Conservation (phyloP, 768 basidiomycete species). For the Flagelloscypha sp. region DNA sequence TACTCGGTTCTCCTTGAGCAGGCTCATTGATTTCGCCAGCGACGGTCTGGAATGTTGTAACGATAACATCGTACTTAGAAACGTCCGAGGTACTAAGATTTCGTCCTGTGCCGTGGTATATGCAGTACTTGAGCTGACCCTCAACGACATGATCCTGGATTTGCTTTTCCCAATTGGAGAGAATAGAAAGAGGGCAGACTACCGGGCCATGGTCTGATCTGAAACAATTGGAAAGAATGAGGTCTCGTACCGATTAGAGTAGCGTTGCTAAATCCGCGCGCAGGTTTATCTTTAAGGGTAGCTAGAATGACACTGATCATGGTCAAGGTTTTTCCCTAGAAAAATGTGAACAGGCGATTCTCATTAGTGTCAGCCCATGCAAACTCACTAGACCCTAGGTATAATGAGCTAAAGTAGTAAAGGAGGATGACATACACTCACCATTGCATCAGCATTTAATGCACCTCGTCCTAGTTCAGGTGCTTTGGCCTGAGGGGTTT, state of each 20-base stretch:
- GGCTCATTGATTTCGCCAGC: constrained; percentile 42
- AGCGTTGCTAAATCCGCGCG: constrained; percentile 48
- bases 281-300: constrained; percentile 57
- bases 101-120: constrained; percentile 71
- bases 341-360: constrained; percentile 6
- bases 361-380: not conserved
- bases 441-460: constrained; percentile 88
- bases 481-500: constrained; percentile 56
- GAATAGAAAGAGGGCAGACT: constrained; percentile 78
- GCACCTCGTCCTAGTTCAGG: constrained; percentile 79
- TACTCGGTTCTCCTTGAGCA: constrained; percentile 24
- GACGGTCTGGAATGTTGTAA: constrained; percentile 78
- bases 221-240: constrained; percentile 1
- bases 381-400: constrained; percentile 35
- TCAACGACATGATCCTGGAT: constrained; percentile 61
- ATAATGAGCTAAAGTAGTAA: not conserved
- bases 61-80: constrained; percentile 64
- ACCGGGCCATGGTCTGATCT: constrained; percentile 1
- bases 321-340: constrained; percentile 82
- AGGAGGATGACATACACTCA: constrained; percentile 9
- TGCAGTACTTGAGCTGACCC: constrained; percentile 42
- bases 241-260: constrained; percentile 67
- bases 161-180: constrained; percentile 87
- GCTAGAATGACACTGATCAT: constrained; percentile 77
- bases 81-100: constrained; percentile 50